phyloP scores from a whole-genome alignment of 2,329 filamentous ascomycete species.

The Cryphonectria radicalis region DNA sequence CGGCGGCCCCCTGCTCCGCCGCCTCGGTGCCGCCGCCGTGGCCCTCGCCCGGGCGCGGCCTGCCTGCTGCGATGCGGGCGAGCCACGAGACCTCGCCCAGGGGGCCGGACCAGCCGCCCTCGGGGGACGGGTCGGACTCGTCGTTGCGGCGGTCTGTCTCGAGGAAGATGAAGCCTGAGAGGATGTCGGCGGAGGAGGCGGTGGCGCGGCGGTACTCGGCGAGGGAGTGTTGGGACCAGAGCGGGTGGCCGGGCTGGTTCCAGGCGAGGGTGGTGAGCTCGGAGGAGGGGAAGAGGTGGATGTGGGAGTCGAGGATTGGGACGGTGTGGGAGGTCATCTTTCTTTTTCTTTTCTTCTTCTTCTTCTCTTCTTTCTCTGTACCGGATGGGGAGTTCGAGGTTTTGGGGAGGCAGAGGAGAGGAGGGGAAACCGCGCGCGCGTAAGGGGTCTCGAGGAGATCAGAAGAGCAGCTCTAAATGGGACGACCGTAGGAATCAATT shows the following conservation, averaged over 20 bases:
- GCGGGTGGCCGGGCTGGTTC: conserved; percentile 62
- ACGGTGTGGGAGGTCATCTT: conserved; percentile 36
- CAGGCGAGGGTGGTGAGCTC: conserved; percentile 72
- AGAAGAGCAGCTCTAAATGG: background rate
- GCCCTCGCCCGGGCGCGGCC: conserved; percentile 60
- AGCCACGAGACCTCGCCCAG: conserved; percentile 75
- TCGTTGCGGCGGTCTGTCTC: conserved; percentile 75
- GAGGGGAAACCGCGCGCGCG: background rate
- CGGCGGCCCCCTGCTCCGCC: background rate
- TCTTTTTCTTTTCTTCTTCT: background rate
- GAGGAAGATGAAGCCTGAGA: conserved; percentile 78
- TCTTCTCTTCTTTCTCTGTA: no score
- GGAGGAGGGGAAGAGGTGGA: conserved; percentile 80
- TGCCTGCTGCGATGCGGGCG: conserved; percentile 66
- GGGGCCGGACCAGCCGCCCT: conserved; percentile 66
- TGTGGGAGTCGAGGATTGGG: conserved; percentile 84
- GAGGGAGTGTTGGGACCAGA: conserved; percentile 68
- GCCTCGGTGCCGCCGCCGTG: conserved; percentile 47
- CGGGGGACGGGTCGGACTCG: conserved; percentile 40
- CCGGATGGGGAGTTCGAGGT: background rate
- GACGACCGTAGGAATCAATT: background rate
- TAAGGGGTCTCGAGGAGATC: background rate
- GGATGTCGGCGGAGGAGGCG: conserved; percentile 44
- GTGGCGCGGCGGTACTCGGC: conserved; percentile 62
- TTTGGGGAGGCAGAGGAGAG: background rate